phyloP scores from a whole-genome alignment of 2,329 filamentous ascomycete species.

The Ascochyta rabiei region DNA sequence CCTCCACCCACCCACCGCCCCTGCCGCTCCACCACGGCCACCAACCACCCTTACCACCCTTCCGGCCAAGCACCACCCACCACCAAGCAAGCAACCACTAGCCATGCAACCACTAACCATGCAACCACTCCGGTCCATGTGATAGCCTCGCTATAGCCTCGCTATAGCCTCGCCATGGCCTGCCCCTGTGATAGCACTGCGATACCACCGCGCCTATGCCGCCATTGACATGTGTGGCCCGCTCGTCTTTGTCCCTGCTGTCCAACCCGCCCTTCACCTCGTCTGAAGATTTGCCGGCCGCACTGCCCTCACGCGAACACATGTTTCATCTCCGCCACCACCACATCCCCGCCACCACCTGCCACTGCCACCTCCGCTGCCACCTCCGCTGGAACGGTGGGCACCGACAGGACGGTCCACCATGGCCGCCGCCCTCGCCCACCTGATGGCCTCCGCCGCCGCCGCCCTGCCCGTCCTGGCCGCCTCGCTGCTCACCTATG shows the following conservation, averaged over 20 bases:
- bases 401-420: neutral
- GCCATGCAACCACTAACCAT: too few relatives aligned
- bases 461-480: constrained; percentile 16
- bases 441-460: constrained; percentile 16
- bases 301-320: neutral
- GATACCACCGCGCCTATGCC: neutral
- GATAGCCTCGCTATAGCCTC: too few relatives aligned
- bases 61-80: too few relatives aligned
- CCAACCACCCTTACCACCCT: too few relatives aligned
- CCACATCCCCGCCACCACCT: constrained; percentile 3
- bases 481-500: constrained; percentile 22
- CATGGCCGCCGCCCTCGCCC: constrained; percentile 11
- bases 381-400: neutral
- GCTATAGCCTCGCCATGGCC: too few relatives aligned
- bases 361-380: neutral
- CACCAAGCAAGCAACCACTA: too few relatives aligned
- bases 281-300: neutral
- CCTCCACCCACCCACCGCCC: neutral
- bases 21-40: too few relatives aligned
- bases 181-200: too few relatives aligned
- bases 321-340: constrained; percentile 15
- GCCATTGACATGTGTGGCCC: neutral
- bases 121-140: too few relatives aligned
- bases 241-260: neutral
- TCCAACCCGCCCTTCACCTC: neutral